Base-by-base conservation (phyloP, 305 asterid genomes). In the Fraxinus nigra region DNA sequence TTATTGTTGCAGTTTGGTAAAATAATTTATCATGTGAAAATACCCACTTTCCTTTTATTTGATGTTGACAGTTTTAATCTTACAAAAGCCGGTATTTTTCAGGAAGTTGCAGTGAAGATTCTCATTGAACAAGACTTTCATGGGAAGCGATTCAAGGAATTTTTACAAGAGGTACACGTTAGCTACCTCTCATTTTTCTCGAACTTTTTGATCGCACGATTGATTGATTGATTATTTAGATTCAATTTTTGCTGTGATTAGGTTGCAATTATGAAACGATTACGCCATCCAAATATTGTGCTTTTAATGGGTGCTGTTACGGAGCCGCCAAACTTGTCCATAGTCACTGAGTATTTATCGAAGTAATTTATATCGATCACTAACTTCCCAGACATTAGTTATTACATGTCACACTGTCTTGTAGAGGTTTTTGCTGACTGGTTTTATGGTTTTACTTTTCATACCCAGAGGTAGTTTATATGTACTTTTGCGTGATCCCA, bases 231-330 rank as follows among this genome's bases (percentile, higher is more conserved):
- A 79, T 80, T 80, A 63, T 83, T 82, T 83, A 75, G 78, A 56
- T 78, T 74, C 30, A 75, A 8, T 18, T 81, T 82, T 87, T 83
- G 54, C 77, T 86, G 79, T 70, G 73, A 73, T 76, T 84, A 96
- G 99, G 99, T 96, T 88, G 95, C 97, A 61, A 93, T 96, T 56
- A 94, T 96, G 99, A 94, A 92, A 90, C 90, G 95, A 56, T 78
- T 96, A 86, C 98, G 99, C 37, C 99, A 96, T 89, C 99, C 99
- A 83, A 96, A 96, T 88, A 96, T 96, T 84, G 99, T 96, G 87
- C 98, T 96, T 90, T 94, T 94, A 80, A 96, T 96, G 99, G 99
- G 99, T 80, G 99, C 98, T 81, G 99, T 96, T 51, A 96, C 97
- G n/a, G 93, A 92, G 85, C 98, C 94, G 8, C 98, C 98, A 35